Percentiles rank a stretch among this genome's conserved stretches.
phyloP scores from a whole-genome alignment of 768 basidiomycete genomes.

The Dioszegia aurantiaca region DNA sequence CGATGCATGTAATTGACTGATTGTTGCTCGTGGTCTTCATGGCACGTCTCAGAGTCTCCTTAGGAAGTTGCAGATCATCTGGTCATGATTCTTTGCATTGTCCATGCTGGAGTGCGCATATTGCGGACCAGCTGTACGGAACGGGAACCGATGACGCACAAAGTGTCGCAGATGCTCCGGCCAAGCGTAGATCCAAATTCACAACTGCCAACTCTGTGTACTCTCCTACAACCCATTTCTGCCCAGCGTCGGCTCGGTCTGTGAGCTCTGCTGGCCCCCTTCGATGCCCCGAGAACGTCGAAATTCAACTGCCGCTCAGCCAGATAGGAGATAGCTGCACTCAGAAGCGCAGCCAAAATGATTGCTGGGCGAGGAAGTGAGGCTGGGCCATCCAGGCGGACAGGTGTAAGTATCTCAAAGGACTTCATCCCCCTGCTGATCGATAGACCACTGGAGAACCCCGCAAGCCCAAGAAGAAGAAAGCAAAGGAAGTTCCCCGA shows the following conservation, averaged over 20 bases:
- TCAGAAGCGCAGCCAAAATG: constrained; percentile 11
- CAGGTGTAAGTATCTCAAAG: neutral
- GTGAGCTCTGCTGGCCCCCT: too few species aligned
- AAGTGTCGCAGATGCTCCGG: neutral
- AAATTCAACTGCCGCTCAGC: too few species aligned
- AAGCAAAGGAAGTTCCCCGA: constrained; percentile 12
- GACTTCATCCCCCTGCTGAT: neutral
- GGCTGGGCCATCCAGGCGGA: constrained; percentile 15
- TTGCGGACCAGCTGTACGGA: neutral
- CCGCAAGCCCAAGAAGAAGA: constrained; percentile 35
- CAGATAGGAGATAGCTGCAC: too few species aligned
- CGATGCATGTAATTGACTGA: too few species aligned
- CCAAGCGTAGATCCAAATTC: neutral
- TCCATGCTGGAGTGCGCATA: neutral
- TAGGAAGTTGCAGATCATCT: too few species aligned
- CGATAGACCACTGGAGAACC: constrained; percentile 17
- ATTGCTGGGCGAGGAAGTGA: constrained; percentile 17
- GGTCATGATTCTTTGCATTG: too few species aligned
- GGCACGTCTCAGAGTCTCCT: too few species aligned
- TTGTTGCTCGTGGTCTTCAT: too few species aligned
- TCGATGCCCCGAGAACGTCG: too few species aligned
- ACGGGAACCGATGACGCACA: constrained; percentile 6
- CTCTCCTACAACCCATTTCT: neutral
- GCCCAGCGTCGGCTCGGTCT: too few species aligned
- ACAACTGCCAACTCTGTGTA: neutral